A percentile compares a stretch with the other conserved stretches of the same genome.
phyloP scores from a whole-genome alignment of 2,329 filamentous ascomycete species.

The Geosmithia putterillii region DNA sequence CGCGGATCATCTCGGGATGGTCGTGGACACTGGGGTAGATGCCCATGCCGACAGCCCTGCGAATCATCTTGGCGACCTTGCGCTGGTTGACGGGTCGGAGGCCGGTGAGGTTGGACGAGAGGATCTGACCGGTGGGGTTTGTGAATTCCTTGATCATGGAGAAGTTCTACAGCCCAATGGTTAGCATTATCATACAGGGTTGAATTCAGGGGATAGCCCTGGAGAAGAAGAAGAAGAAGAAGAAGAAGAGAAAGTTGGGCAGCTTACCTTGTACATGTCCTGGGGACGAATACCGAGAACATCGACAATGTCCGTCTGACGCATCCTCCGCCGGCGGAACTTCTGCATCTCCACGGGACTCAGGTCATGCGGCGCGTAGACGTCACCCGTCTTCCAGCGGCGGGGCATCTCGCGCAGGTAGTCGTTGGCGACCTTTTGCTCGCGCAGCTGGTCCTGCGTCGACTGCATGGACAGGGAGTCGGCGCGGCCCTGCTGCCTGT shows the following conservation, averaged over 20 bases:
- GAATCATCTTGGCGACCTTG: constrained; percentile 83
- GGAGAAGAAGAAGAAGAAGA: neutral
- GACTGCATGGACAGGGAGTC: constrained; percentile 14
- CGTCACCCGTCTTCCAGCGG: constrained; percentile 64
- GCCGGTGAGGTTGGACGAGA: constrained; percentile 61
- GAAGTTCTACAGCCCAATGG: constrained; percentile 58
- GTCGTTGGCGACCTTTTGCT: constrained; percentile 31
- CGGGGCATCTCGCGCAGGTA: constrained; percentile 55
- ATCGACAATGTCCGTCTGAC: constrained; percentile 64
- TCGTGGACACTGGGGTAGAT: constrained; percentile 83
- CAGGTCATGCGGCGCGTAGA: constrained; percentile 86
- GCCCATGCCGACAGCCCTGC: constrained; percentile 78
- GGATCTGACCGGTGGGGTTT: constrained; percentile 74
- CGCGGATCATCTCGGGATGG: constrained; percentile 68
- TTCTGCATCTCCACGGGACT: constrained; percentile 67
- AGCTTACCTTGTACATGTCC: constrained; percentile 71
- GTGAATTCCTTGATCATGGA: constrained; percentile 83
- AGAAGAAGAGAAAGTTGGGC: neutral
- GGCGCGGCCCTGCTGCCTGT: constrained; percentile 8
- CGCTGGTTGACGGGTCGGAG: constrained; percentile 83
- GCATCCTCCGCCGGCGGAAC: constrained; percentile 52
- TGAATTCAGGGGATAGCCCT: neutral
- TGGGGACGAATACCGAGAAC: constrained; percentile 67
- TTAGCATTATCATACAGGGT: neutral
- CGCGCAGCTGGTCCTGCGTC: constrained; percentile 23